Percentiles rank a stretch among this genome's conserved stretches.
phyloP scores from a whole-genome alignment of 768 basidiomycete species.

The Tulasnella sp. region DNA sequence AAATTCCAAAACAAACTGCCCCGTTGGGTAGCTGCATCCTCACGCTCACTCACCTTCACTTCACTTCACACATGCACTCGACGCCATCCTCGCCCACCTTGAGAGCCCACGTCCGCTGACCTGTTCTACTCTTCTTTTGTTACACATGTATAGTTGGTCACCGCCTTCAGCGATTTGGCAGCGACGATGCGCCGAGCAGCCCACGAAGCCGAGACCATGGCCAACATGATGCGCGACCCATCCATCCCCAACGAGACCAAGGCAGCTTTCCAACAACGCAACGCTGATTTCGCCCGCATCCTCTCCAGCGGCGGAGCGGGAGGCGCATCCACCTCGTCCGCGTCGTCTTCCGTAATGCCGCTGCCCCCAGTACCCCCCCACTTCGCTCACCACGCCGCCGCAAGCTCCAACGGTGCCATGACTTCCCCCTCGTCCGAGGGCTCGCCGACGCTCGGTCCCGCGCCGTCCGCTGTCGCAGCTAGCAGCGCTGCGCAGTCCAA shows the following conservation, averaged over 20 bases:
- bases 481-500: not conserved
- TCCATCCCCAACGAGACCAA: slow-evolving; percentile 12
- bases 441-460: not conserved
- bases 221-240: slow-evolving; percentile 15
- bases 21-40: not conserved
- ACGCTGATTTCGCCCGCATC: not conserved
- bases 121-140: not conserved
- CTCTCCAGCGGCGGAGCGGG: not conserved
- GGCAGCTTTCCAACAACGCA: slow-evolving; percentile 6
- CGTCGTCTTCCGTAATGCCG: not conserved
- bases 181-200: slow-evolving; percentile 25
- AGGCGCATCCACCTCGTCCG: not conserved
- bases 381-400: not conserved
- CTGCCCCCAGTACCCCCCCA: not conserved
- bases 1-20: not conserved
- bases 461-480: not conserved
- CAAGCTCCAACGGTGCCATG: not conserved
- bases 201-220: slow-evolving; percentile 27
- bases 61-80: too few relatives aligned
- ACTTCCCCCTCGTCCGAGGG: not conserved
- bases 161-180: slow-evolving; percentile 25
- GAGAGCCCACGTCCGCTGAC: too few relatives aligned
- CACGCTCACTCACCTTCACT: not conserved
- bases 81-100: not conserved
- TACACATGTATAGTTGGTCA: slow-evolving; percentile 15